These are phyloP conservation scores for Stephania cephalantha DNA, from an alignment of 164 flowering plant genomes.

Conservation along the genomic window DNA sequence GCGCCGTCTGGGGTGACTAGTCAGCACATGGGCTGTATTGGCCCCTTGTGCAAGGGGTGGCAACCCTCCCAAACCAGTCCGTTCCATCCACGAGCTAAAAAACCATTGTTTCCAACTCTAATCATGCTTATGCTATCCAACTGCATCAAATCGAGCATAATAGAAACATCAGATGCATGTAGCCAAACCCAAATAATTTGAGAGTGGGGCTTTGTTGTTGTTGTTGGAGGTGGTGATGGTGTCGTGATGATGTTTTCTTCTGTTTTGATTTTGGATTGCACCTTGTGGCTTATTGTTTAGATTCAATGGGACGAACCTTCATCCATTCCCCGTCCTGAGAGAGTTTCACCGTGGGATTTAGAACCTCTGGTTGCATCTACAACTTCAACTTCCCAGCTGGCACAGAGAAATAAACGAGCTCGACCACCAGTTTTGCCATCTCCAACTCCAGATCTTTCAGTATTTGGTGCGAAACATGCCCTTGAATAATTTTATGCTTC, in stretches of 20 bases:
- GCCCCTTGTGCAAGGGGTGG: no score
- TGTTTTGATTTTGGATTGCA: not conserved
- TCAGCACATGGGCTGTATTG: no score
- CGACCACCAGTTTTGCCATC: conserved; percentile 65
- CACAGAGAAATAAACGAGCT: conserved; percentile 65
- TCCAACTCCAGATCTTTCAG: conserved; percentile 40
- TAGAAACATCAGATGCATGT: no score
- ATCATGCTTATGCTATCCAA: not conserved
- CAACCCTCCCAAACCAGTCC: no score
- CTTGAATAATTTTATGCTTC: not conserved
- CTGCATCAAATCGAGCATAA: not conserved
- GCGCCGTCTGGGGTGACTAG: no score
- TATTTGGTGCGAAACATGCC: conserved; percentile 34
- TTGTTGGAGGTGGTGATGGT: no score
- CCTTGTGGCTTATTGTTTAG: conserved; percentile 24
- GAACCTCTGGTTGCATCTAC: conserved; percentile 67
- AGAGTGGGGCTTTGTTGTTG: no score
- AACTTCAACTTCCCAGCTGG: conserved; percentile 47
- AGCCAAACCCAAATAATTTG: no score
- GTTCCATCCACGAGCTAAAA: no score
- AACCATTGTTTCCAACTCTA: not conserved
- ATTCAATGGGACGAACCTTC: conserved; percentile 99
- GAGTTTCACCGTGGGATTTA: conserved; percentile 91
- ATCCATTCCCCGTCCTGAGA: conserved; percentile 69
- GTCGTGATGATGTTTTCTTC: not conserved